Base-by-base conservation (phyloP, 2,329 filamentous ascomycete genomes). In the Aspergillus hiratsukae region DNA sequence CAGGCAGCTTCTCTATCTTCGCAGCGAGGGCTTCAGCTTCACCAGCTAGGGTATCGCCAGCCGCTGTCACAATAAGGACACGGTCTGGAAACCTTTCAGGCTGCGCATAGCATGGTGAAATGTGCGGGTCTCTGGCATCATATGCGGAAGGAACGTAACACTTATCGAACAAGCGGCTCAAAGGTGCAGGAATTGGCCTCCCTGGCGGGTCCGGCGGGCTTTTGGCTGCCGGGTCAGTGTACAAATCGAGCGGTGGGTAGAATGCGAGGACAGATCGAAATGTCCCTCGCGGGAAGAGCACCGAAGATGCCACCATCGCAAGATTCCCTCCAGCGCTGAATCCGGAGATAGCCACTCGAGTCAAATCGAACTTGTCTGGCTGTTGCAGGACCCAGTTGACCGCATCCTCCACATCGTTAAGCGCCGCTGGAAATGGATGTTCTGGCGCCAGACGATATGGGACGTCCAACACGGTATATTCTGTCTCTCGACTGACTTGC, bases 251-350 rank as follows among this genome's bases (percentile, higher is more conserved):
- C 4, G 60, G 55, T 2, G 70, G 69, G 49, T 74, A 73, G 53
- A 75, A 69, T 1, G 71, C 67, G 27, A 76, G 41, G 17, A 75
- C 46, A 3, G 61, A 65, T 51, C 55, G 61, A 58, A 73, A 74
- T 3, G 66, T 72, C 50, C 66, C 64, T 45, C 56, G 60, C 6
- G 67, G 66, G 51, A 70, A 75, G 21, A 61, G 55, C 35, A 35
- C 64, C 51, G 66, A 66, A 1, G 69, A 63, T 2, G 69, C 67
- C 1, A 67, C 69, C 4, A 78, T 64, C 1, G 71, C 70, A 11
- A 78, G 69, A 50, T 73, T 78, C 0, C 58, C 75, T 17, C 77
- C 76, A 1, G 77, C 75, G 53, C 75, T 78, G 65, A 78, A 79
- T 3, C 76, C 76, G 6, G 69, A 73, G 9, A 77, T 54, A 1